Evolutionary conservation across 225 moss, liverwort and hornwort species (phyloP).

Genomic region (Bryoerythrophyllum caledonicum): DNA sequence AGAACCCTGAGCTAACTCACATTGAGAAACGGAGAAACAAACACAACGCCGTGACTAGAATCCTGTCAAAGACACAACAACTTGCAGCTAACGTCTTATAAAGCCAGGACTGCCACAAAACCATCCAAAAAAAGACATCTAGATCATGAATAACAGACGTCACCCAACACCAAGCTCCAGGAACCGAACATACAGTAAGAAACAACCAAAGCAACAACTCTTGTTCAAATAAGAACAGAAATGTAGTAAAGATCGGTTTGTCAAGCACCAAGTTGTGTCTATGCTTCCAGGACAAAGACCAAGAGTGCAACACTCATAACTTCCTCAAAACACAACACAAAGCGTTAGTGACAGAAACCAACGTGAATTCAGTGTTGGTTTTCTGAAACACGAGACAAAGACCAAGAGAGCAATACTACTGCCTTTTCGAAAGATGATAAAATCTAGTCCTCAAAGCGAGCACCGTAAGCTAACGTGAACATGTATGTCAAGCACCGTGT

Average conservation of each 20-base stretch:
- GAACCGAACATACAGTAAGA: not conserved
- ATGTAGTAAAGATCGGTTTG: not conserved
- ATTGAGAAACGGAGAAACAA: not conserved
- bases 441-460: too few relatives aligned
- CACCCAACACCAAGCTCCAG: not conserved
- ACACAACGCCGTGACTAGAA: not conserved
- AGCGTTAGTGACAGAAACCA: too few relatives aligned
- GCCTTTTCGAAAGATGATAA: too few relatives aligned
- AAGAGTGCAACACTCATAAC: too few relatives aligned
- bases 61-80: not conserved
- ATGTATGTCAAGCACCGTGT: too few relatives aligned
- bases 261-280: too few relatives aligned
- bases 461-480: too few relatives aligned
- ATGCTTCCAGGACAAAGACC: too few relatives aligned
- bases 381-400: too few relatives aligned
- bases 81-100: not conserved
- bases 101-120: not conserved
- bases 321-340: too few relatives aligned
- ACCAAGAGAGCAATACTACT: too few relatives aligned
- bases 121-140: not conserved
- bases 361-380: too few relatives aligned
- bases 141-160: not conserved
- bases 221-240: not conserved
- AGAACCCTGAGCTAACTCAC: conserved; percentile 19
- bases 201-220: not conserved